Conservation (phyloP, 495 filamentous ascomycete genomes). For the Thermothielavioides terrestris region DNA sequence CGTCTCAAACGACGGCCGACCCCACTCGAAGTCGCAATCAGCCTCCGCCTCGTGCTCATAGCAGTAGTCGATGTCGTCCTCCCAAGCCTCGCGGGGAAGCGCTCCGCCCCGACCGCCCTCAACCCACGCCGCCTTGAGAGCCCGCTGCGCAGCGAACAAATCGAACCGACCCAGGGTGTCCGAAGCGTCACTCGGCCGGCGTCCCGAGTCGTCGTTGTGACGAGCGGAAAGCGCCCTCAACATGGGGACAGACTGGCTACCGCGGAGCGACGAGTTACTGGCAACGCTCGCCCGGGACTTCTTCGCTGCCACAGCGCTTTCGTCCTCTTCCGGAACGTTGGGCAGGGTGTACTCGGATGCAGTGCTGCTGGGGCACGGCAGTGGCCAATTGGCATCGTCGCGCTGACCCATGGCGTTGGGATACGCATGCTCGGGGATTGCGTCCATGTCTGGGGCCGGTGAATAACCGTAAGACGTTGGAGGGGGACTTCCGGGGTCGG, state of each 20-base stretch:
- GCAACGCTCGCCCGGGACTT: constrained; percentile 31
- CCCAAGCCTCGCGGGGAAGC: constrained; percentile 55
- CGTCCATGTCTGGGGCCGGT: constrained; percentile 23
- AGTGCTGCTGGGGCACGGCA: constrained; percentile 37
- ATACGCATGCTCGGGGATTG: constrained; percentile 20
- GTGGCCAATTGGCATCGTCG: constrained; percentile 41
- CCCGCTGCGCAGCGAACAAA: constrained; percentile 27
- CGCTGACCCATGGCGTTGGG: constrained; percentile 37
- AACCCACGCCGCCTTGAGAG: constrained; percentile 20
- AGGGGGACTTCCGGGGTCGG: constrained; percentile 22
- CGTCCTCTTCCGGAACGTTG: constrained; percentile 70
- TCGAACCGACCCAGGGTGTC: constrained; percentile 37
- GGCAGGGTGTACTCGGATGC: constrained; percentile 43
- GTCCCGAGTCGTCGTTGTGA: constrained; percentile 20
- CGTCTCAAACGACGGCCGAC: constrained; percentile 43
- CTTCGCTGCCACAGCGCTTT: constrained; percentile 28
- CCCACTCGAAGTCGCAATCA: constrained; percentile 85
- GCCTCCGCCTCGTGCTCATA: constrained; percentile 89
- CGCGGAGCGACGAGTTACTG: constrained; percentile 39
- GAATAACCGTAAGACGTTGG: constrained; percentile 21
- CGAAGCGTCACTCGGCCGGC: constrained; percentile 36
- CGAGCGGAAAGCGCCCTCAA: constrained; percentile 31
- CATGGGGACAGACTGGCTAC: constrained; percentile 40
- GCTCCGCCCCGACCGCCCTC: constrained; percentile 41
- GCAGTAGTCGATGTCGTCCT: constrained; percentile 90